These are phyloP conservation scores for Neodidymelliopsis sp. DNA, from an alignment of 2,329 filamentous ascomycete genomes.

Conservation along the genomic window DNA sequence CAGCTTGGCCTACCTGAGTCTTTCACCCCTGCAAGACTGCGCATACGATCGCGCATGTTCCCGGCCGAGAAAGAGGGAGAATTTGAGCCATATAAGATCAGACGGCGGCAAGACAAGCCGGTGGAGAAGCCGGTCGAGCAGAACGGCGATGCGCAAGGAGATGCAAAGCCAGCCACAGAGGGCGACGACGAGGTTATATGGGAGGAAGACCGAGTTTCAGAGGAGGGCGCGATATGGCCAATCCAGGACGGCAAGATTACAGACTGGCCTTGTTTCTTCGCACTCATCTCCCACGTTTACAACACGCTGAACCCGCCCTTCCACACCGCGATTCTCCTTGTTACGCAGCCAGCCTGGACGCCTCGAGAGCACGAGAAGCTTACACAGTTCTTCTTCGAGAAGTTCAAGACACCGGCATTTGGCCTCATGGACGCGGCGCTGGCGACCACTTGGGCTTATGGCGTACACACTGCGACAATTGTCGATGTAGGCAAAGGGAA, in stretches of 20 bases:
- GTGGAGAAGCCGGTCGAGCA: slow-evolving; percentile 41
- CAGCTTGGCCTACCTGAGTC: slow-evolving; percentile 88
- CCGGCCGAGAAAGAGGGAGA: slow-evolving; percentile 76
- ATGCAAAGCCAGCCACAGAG: slow-evolving; percentile 43
- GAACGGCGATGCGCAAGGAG: slow-evolving; percentile 22
- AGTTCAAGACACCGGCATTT: slow-evolving; percentile 92
- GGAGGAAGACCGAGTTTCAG: slow-evolving; percentile 87
- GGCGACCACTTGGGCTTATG: slow-evolving; percentile 82
- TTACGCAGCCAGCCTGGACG: slow-evolving; percentile 90
- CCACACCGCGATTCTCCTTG: slow-evolving; percentile 91
- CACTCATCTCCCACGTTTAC: slow-evolving; percentile 91
- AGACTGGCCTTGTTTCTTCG: slow-evolving; percentile 92
- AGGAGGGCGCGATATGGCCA: slow-evolving; percentile 90
- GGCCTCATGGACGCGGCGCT: slow-evolving; percentile 89
- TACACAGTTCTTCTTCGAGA: slow-evolving; percentile 95
- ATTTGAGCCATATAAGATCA: slow-evolving; percentile 83
- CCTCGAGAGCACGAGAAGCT: slow-evolving; percentile 85
- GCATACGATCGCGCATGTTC: slow-evolving; percentile 95
- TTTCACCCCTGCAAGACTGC: slow-evolving; percentile 88
- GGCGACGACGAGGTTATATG: slow-evolving; percentile 70
- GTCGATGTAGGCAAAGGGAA: slow-evolving; percentile 93
- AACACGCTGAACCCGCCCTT: slow-evolving; percentile 87
- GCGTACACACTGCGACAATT: slow-evolving; percentile 80
- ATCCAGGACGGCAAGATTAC: slow-evolving; percentile 81
- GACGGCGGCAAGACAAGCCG: slow-evolving; percentile 52